Conservation (phyloP, 306 rosid genomes). For the Lathyrus aphaca region DNA sequence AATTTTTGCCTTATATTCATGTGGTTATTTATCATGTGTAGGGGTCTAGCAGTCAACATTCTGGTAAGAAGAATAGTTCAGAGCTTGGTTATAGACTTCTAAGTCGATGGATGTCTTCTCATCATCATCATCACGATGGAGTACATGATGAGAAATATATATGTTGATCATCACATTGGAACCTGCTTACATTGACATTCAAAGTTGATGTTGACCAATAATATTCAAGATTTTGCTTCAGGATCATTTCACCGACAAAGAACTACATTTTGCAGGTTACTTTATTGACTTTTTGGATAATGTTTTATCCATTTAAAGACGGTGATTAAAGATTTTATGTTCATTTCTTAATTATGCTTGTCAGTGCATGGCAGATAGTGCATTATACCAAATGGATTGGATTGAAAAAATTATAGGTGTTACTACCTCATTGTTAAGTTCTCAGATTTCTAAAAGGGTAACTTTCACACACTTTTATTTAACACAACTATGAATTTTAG, state of each 20-base stretch:
- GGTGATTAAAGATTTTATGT: constrained; percentile 39
- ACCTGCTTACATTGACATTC: constrained; percentile 95
- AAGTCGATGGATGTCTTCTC: constrained; percentile 98
- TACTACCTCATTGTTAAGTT: constrained; percentile 94
- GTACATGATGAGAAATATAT: constrained; percentile 99
- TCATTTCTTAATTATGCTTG: constrained; percentile 65
- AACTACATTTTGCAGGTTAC: constrained; percentile 96
- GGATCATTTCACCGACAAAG: too few species aligned
- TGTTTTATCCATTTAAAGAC: constrained; percentile 14
- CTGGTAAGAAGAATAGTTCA: constrained; percentile 95
- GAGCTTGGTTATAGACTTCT: constrained; percentile 98
- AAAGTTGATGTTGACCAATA: constrained; percentile 99
- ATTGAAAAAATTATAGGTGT: constrained; percentile 99
- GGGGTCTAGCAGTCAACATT: constrained; percentile 87
- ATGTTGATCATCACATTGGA: constrained; percentile 98
- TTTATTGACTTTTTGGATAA: constrained; percentile 30
- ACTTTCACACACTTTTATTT: constrained; percentile 33
- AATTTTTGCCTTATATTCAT: constrained; percentile 30
- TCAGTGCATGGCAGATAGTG: constrained; percentile 99
- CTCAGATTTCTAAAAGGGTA: constrained; percentile 98
- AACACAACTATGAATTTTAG: constrained; percentile 32
- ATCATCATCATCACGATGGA: constrained; percentile 95
- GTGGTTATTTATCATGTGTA: constrained; percentile 46
- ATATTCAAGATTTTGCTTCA: constrained; percentile 94
- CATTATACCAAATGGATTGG: constrained; percentile 99